A percentile compares a stretch with the other conserved stretches of the same genome.
These are phyloP conservation scores for Aspergillus sclerotioniger DNA, from an alignment of 495 filamentous ascomycete genomes.

Conservation along the genomic window DNA sequence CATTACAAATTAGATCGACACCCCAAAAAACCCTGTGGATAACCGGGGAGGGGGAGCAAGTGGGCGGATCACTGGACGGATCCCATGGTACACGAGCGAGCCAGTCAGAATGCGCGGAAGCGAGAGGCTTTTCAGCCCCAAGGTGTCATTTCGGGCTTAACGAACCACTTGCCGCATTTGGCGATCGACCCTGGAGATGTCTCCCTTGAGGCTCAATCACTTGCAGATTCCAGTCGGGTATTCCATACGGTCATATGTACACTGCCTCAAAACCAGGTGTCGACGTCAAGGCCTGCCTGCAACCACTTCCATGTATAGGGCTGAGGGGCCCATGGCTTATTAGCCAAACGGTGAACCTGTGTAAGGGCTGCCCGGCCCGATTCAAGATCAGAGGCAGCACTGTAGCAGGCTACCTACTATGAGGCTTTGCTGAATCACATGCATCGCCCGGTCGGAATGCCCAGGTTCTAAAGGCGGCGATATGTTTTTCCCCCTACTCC, in stretches of 20 bases:
- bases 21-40: background rate
- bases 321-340: background rate
- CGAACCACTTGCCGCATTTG: background rate
- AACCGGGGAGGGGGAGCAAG: background rate
- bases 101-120: background rate
- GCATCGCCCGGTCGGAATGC: background rate
- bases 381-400: background rate
- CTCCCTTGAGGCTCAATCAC: background rate
- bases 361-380: background rate
- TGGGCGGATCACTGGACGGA: background rate
- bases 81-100: background rate
- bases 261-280: background rate
- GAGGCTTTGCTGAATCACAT: background rate
- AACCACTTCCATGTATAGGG: background rate
- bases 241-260: background rate
- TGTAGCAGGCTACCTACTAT: background rate
- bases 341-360: background rate
- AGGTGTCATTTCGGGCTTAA: background rate
- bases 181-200: background rate
- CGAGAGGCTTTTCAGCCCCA: slow-evolving; percentile 1
- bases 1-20: background rate
- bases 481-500: background rate
- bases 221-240: background rate
- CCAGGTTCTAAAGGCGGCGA: background rate
- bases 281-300: background rate